Evolutionary conservation across 176 grass and related monocot species (phyloP), one percentile per base, ranked within the genome.

Genomic region (Olyra latifolia): DNA sequence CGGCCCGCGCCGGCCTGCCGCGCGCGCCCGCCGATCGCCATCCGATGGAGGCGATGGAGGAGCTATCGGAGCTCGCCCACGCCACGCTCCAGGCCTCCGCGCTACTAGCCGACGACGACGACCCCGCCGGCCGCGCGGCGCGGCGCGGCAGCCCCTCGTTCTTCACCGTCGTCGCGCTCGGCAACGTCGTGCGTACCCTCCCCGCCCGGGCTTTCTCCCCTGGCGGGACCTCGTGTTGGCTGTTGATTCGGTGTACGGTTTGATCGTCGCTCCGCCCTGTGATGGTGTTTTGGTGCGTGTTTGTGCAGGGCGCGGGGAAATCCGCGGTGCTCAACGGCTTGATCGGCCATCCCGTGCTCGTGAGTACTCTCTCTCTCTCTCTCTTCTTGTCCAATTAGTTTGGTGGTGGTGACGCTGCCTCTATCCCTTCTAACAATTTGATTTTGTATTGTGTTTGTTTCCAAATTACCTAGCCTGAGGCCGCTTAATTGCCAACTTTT

Each of bases 281-380:
- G 38, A 79, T 11, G 25, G 41, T 15, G 43, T 47, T 60, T 3
- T 19, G 40, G 10, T 46, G 23, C 74, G 35, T 63, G 52, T 72
- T 73, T 72, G 68, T 90, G 77, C 86, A 97, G 91, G 89, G 91
- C 60, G 84, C 91, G 4, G 94, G 94, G 7, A 97, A 97, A 88
- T 94, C 94, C 43, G 91, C 91, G 40, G 89, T 89, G 71, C 83
- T 97, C 44, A 97, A 97, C 76, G 86, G 91, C 46, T 87, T 97
- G 61, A 94, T 97, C 57, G 89, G 94, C 19, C 91, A 94, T 78
- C 94, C 94, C 22, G 89, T 97, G 42, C 89, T 97, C 78, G 94
- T 97, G 84, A 56, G 87, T 67, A 42, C 54, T 2, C 24, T 6
- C 5, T 3, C 38, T 30, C 11, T 66, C 38, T 29, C 14, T n/a